Percentiles rank a stretch among this genome's conserved stretches.
phyloP scores from a whole-genome alignment of 495 filamentous ascomycete genomes.

The Talaromyces liani region DNA sequence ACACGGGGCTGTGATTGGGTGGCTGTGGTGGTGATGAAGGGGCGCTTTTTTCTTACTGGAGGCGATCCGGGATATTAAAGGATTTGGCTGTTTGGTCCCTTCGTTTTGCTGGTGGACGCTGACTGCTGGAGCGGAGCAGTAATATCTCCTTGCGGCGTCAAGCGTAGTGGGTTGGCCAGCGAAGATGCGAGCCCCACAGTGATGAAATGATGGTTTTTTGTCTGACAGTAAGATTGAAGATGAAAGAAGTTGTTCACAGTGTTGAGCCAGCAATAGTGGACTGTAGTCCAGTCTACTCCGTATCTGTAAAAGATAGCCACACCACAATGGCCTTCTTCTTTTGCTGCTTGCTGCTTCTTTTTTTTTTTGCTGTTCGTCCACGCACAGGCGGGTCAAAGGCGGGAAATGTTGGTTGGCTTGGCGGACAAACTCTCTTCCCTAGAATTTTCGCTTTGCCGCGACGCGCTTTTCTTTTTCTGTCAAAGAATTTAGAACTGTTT shows the following conservation, averaged over 20 bases:
- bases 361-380: neutral
- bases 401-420: neutral
- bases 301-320: neutral
- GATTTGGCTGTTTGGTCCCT: neutral
- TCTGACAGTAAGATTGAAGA: neutral
- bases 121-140: conserved; percentile 3
- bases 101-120: conserved; percentile 1
- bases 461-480: neutral
- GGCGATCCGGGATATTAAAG: conserved; percentile 4
- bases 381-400: neutral
- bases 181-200: conserved; percentile 1
- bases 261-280: neutral
- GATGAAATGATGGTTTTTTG: neutral
- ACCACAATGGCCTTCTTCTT: neutral
- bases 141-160: conserved; percentile 5
- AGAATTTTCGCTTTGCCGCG: neutral
- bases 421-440: neutral
- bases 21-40: conserved; percentile 9
- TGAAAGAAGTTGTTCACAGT: neutral
- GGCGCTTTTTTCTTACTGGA: conserved; percentile 5
- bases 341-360: neutral
- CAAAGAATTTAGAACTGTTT: neutral
- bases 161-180: conserved; percentile 5
- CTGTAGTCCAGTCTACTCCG: neutral
- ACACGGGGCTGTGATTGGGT: conserved; percentile 23